Base-by-base conservation (phyloP, 331 rosid species). In the Quercus phellos region DNA sequence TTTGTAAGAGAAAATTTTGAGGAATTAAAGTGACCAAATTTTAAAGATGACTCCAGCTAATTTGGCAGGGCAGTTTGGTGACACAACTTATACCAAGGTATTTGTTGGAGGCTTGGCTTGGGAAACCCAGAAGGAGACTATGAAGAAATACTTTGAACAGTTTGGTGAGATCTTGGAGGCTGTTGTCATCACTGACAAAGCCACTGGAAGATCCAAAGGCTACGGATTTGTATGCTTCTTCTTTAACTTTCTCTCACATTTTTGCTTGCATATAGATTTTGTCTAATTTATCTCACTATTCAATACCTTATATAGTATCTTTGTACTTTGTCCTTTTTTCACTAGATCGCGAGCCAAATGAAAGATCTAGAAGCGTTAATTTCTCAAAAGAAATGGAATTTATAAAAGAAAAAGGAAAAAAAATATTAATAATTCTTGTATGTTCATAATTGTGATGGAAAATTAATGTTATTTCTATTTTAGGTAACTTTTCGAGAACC, bases 101-200 rank as follows among this genome's bases (percentile, higher is more conserved):
- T 94, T 94, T 61, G 99, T 94, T 9, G 99, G 99, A 71, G 99
- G 99, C 2, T 85, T 94, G 88, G 99, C 99, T 72, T 94, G 99
- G 99, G 99, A 94, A 74, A 94, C 99, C 54, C 99, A 94, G 78
- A 94, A 94, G 70, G 99, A 94, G 16, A 94, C 99, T 64, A 94
- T 94, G 99, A 94, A 91, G 90, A 90, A 85, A 43, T 94, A 94
- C 71, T 94, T 94, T 66, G 98, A 94, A 74, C 99, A 94, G 78
- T 94, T 94, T 66, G 99, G 99, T 68, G 99, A 94, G 68, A 94
- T 94, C 94, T 88, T 94, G 96, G 99, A 94, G 80, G 99, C 99
- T 54, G 99, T 94, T 55, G 99, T 94, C 77, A 94, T 94, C 87
- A 90, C 99, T 85, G 99, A 94, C 84, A 94, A 94, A 82, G 93